Conservation (phyloP, 805 yeast genomes). For the Candida maris region DNA sequence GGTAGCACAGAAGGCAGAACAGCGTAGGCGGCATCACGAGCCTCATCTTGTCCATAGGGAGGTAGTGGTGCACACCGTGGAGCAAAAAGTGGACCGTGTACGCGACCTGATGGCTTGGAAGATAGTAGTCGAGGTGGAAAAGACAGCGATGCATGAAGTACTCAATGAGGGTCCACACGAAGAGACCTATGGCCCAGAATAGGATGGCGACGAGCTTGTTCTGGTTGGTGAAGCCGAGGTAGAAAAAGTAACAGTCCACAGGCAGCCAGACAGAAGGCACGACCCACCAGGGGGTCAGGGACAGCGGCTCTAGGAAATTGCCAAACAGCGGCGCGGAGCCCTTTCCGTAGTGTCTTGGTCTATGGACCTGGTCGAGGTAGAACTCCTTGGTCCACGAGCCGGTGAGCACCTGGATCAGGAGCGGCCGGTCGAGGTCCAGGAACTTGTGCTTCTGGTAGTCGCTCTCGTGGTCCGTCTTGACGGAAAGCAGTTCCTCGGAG, state of each 20-base stretch:
- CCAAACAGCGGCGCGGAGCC: conserved; percentile 97
- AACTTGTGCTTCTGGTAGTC: conserved; percentile 80
- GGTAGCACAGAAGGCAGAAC: conserved; percentile 66
- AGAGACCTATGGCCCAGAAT: conserved; percentile 75
- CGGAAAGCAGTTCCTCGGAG: conserved; percentile 63
- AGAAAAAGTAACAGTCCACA: conserved; percentile 59
- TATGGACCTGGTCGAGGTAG: conserved; percentile 92
- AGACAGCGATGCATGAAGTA: conserved; percentile 84
- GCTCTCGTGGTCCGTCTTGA: conserved; percentile 70
- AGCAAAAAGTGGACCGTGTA: conserved; percentile 82
- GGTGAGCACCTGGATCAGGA: conserved; percentile 73
- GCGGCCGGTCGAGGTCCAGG: conserved; percentile 78
- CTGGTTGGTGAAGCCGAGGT: conserved; percentile 51
- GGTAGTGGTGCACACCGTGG: conserved; percentile 95
- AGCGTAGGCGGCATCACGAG: conserved; percentile 96
- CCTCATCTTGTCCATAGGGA: conserved; percentile 94
- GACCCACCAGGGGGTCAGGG: conserved; percentile 92
- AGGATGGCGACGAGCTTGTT: conserved; percentile 45
- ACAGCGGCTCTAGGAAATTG: conserved; percentile 86
- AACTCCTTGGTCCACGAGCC: conserved; percentile 81
- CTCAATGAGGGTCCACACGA: conserved; percentile 91
- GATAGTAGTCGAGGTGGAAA: conserved; percentile 84
- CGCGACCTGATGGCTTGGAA: conserved; percentile 76
- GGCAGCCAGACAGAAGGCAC: conserved; percentile 90
- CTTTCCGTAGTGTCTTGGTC: conserved; percentile 97